Base-by-base conservation (phyloP, 352 stramenopile species). In the Phytophthora nicotianae region DNA sequence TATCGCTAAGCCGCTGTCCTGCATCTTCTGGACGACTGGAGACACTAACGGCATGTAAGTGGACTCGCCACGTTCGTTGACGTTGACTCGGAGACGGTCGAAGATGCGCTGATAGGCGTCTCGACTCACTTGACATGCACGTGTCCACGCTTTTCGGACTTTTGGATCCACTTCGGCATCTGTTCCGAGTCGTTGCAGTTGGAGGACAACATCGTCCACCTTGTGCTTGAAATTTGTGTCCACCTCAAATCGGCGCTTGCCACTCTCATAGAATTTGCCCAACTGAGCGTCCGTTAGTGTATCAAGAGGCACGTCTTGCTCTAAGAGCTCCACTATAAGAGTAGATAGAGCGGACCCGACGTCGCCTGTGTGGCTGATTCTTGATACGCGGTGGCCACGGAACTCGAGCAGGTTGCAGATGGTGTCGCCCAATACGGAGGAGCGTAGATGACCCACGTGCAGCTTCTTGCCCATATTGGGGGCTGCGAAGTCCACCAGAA, bases 391-490 rank as follows among this genome's bases (percentile, higher is more conserved):
- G 50, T 93, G 84, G 48, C 86, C 86, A 24, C 79, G 79, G 63
- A 91, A 93, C 73, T 93, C 86, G 27, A 95, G 65, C 47, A 93
- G 41, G 33, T 93, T 95, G 58, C 79, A 83, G 55, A 95, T 71
- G 29, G 81, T 91, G 59, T 95, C 86, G 35, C 86, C 84, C 16
- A 95, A 74, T 13, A 91, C 86, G 33, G 81, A 91, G 16, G 86
- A 93, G 5, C 86, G 79, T 58, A 95, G 65, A 47, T 95, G 86
- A 9, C 84, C 86, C 14, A 95, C 86, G 47, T 95, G 86, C 20
- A 95, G 68, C 59, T 91, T 91, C 72, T 93, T 95, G 66, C 86
- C 86, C 37, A 93, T 85, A 51, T 95, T 95, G 2, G 86, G 86
- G 5, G 84, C 82, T 26, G 81, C 83, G 72, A 93, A 95, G 60